Conservation (phyloP, 1,284 basidiomycete genomes). For the Anthracocystis panici-leucophaei region DNA sequence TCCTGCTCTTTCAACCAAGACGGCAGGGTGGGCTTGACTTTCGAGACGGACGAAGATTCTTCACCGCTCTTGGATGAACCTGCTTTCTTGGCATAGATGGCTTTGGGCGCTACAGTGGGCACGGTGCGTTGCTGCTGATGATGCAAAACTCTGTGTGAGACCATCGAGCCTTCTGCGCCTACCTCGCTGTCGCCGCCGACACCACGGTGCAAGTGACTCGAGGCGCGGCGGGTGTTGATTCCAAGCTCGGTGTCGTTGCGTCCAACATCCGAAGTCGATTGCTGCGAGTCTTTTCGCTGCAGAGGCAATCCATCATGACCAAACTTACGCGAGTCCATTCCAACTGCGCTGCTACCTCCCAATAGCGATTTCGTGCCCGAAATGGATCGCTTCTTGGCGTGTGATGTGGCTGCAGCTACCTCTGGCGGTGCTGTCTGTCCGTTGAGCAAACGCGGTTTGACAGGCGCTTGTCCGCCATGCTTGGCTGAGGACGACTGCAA, state of each 20-base stretch:
- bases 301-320: conserved; percentile 19
- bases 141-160: conserved; percentile 21
- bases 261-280: conserved; percentile 34
- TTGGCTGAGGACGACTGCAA: conserved; percentile 58
- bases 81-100: conserved; percentile 57
- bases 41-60: conserved; percentile 25
- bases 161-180: conserved; percentile 31
- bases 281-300: conserved; percentile 46
- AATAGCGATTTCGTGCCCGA: conserved; percentile 50
- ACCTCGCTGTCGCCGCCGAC: conserved; percentile 32
- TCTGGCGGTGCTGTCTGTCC: conserved; percentile 59
- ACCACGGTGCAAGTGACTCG: conserved; percentile 39
- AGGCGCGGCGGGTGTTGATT: conserved; percentile 22
- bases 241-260: conserved; percentile 35
- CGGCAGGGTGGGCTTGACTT: conserved; percentile 57
- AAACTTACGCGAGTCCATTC: conserved; percentile 25
- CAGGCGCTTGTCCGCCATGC: conserved; percentile 33
- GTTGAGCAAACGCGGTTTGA: conserved; percentile 57
- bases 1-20: conserved; percentile 68
- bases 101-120: conserved; percentile 59
- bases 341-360: conserved; percentile 26
- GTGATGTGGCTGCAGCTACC: conserved; percentile 30
- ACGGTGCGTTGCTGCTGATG: conserved; percentile 26
- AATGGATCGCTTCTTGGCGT: conserved; percentile 54
- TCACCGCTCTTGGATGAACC: conserved; percentile 12